Evolutionary conservation across 176 grass and related monocot species (phyloP).

Genomic region (Oryza rufipogon): DNA sequence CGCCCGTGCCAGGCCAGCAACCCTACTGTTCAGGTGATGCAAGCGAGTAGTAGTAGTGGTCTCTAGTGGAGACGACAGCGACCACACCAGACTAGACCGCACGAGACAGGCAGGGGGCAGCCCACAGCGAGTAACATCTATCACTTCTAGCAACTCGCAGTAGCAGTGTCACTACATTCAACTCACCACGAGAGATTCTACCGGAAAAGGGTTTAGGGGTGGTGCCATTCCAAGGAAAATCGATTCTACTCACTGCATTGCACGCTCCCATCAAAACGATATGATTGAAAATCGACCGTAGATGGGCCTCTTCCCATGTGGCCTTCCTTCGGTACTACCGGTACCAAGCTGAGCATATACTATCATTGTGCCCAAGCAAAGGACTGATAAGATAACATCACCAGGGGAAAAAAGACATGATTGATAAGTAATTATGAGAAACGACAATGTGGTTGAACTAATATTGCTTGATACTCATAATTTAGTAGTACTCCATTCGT

Average conservation of each 20-base stretch:
- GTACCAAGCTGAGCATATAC: background rate
- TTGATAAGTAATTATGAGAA: background rate
- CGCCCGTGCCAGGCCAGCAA: background rate
- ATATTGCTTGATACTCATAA: background rate
- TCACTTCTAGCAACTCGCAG: background rate
- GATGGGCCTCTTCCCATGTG: conserved; percentile 1
- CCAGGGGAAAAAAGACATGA: background rate
- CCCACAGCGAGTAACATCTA: background rate
- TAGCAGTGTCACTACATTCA: background rate
- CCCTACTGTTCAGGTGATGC: background rate
- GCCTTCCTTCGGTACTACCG: background rate
- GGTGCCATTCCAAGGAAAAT: background rate
- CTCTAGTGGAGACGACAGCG: background rate
- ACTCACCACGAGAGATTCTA: background rate
- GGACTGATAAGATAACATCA: background rate
- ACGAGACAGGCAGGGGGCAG: background rate
- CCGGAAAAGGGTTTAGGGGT: background rate
- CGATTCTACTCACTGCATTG: background rate
- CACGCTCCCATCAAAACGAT: background rate
- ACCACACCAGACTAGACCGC: background rate
- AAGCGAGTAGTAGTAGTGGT: background rate
- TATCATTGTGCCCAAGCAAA: background rate
- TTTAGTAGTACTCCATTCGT: background rate
- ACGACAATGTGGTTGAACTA: background rate
- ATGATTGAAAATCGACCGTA: background rate